Conservation (phyloP, 2,329 filamentous ascomycete genomes). For the Tricladium varicosporioides region DNA sequence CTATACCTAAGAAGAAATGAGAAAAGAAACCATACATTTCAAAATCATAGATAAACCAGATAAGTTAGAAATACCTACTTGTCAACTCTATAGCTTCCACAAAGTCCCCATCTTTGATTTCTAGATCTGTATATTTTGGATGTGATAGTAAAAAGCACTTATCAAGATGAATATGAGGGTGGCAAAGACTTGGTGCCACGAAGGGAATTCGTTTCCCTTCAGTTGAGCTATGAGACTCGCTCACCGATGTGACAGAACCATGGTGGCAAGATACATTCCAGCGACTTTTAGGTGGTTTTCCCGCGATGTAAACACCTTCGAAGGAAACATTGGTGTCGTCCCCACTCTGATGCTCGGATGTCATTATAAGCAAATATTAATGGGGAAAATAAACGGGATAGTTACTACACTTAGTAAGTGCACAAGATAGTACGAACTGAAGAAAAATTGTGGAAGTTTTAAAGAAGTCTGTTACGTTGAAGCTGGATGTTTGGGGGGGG, state of each 20-base stretch:
- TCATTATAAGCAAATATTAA: too few relatives aligned
- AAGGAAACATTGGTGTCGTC: slow-evolving; percentile 5
- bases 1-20: slow-evolving; percentile 36
- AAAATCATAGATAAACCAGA: slow-evolving; percentile 7
- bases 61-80: slow-evolving; percentile 15
- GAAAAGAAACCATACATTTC: slow-evolving; percentile 8
- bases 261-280: slow-evolving; percentile 35
- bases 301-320: slow-evolving; percentile 33
- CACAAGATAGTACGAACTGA: too few relatives aligned
- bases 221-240: slow-evolving; percentile 11
- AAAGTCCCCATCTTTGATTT: slow-evolving; percentile 61
- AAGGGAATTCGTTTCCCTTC: slow-evolving; percentile 29
- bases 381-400: too few relatives aligned
- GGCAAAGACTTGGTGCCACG: slow-evolving; percentile 58
- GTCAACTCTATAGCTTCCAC: slow-evolving; percentile 62
- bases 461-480: background rate
- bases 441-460: too few relatives aligned
- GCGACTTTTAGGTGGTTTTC: slow-evolving; percentile 26
- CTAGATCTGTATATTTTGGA: slow-evolving; percentile 57
- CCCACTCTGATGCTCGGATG: background rate
- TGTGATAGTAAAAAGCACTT: slow-evolving; percentile 60
- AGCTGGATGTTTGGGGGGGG: background rate
- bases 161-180: slow-evolving; percentile 73
- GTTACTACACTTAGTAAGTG: too few relatives aligned
- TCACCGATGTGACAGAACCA: slow-evolving; percentile 32